phyloP scores from a whole-genome alignment of 805 yeast species.

The Sugiyamaella valdiviana region DNA sequence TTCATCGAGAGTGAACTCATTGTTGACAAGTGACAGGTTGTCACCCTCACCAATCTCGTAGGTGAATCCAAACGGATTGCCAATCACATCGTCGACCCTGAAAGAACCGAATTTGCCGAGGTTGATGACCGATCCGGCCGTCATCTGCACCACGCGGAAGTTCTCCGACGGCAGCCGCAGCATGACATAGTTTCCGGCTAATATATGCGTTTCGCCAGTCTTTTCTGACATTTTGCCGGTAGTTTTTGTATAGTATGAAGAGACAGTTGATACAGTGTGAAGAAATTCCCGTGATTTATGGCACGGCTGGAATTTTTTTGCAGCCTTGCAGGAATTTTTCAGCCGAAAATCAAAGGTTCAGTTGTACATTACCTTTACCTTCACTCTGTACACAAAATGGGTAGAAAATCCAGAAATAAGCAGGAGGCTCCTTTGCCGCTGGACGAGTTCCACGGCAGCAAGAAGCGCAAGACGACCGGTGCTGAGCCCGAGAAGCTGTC shows the following conservation, averaged over 20 bases:
- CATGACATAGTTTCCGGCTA: conserved; percentile 50
- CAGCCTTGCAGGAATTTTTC: neutral
- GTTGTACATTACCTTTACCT: neutral
- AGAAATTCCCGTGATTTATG: neutral
- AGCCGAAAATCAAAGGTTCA: neutral
- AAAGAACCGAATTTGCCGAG: conserved; percentile 93
- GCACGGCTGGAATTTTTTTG: neutral
- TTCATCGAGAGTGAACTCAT: conserved; percentile 34
- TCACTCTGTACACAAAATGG: conserved; percentile 44
- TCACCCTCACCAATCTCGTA: conserved; percentile 68
- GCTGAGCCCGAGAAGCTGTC: conserved; percentile 22
- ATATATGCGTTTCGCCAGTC: conserved; percentile 31
- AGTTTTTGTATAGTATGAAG: too few species aligned
- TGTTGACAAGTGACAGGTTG: conserved; percentile 26
- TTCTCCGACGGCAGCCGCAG: conserved; percentile 78
- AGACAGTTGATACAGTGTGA: neutral
- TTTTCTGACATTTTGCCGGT: too few species aligned
- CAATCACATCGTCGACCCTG: conserved; percentile 64
- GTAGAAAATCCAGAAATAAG: conserved; percentile 87
- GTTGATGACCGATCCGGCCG: conserved; percentile 52
- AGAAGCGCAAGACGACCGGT: conserved; percentile 22
- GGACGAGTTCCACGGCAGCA: conserved; percentile 62
- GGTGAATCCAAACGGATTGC: conserved; percentile 80
- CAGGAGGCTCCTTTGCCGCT: conserved; percentile 87
- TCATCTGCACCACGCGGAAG: conserved; percentile 62